A percentile compares a stretch with the other conserved stretches of the same genome.
Evolutionary conservation across 2,329 filamentous ascomycete species (phyloP).

Genomic region (Ascochyta koolunga): DNA sequence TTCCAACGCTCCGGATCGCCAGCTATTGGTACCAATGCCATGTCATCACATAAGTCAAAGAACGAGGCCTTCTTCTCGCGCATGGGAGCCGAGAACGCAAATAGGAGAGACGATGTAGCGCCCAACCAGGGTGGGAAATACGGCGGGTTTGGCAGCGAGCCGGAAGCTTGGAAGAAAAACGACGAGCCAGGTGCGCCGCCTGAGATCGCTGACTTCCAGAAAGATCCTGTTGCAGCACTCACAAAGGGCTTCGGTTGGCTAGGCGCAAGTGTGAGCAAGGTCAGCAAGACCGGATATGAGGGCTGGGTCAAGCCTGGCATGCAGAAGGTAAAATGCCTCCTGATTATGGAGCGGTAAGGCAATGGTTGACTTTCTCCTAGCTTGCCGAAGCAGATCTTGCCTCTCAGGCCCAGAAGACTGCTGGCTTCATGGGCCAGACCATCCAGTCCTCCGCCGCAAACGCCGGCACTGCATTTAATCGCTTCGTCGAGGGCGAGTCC

Average conservation of each 20-base stretch:
- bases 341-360: background rate
- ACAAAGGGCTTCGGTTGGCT: slow-evolving; percentile 97
- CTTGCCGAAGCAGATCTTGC: slow-evolving; percentile 70
- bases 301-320: slow-evolving; percentile 92
- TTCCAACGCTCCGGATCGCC: slow-evolving; percentile 46
- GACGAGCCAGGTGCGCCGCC: slow-evolving; percentile 60
- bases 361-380: slow-evolving; percentile 51
- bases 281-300: slow-evolving; percentile 89
- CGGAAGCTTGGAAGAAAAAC: slow-evolving; percentile 57
- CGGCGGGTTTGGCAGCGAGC: slow-evolving; percentile 83
- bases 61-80: slow-evolving; percentile 92
- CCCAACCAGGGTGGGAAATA: slow-evolving; percentile 95
- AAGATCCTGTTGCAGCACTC: slow-evolving; percentile 85
- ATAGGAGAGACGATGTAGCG: slow-evolving; percentile 73
- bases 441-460: slow-evolving; percentile 70
- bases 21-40: slow-evolving; percentile 46
- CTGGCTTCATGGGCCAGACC: slow-evolving; percentile 62
- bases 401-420: slow-evolving; percentile 65
- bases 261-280: slow-evolving; percentile 82
- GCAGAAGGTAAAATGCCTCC: slow-evolving; percentile 67
- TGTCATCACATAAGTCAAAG: slow-evolving; percentile 58
- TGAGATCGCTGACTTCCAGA: slow-evolving; percentile 85
- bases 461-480: slow-evolving; percentile 79
- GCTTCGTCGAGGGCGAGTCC: slow-evolving; percentile 80
- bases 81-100: slow-evolving; percentile 82